phyloP scores from a whole-genome alignment of 2,329 filamentous ascomycete species.

The Pyricularia sp. region DNA sequence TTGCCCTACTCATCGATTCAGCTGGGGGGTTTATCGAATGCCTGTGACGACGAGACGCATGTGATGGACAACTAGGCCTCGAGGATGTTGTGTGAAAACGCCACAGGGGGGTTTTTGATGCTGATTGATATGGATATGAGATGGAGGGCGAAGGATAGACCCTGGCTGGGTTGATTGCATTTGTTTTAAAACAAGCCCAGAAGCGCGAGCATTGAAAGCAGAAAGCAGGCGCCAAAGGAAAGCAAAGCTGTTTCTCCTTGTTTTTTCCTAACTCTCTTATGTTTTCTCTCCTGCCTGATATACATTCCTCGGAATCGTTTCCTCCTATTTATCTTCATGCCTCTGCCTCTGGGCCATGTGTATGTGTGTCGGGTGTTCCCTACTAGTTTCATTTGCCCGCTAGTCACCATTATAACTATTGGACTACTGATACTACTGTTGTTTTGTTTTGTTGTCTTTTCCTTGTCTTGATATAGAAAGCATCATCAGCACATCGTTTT shows the following conservation, averaged over 20 bases:
- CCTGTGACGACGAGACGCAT: not conserved
- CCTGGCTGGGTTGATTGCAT: not conserved
- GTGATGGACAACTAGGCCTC: not conserved
- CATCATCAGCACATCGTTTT: not conserved
- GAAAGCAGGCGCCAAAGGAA: not conserved
- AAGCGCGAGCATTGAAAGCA: not conserved
- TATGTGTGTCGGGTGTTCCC: not conserved
- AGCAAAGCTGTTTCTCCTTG: not conserved
- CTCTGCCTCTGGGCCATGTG: not conserved
- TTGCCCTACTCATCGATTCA: not conserved
- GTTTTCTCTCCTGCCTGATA: not conserved
- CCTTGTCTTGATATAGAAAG: not conserved
- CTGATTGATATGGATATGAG: not conserved
- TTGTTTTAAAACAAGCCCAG: not conserved
- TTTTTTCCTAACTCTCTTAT: not conserved
- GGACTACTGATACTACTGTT: not conserved
- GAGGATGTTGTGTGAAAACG: not conserved
- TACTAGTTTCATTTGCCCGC: not conserved
- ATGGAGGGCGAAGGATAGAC: not conserved
- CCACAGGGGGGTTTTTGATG: not conserved
- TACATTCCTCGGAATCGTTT: not conserved
- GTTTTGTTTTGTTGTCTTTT: not conserved
- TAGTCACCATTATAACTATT: not conserved
- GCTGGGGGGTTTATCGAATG: not conserved
- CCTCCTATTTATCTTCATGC: not conserved